Base-by-base conservation (phyloP, 768 basidiomycete genomes). In the Hygrocybe coccinea region DNA sequence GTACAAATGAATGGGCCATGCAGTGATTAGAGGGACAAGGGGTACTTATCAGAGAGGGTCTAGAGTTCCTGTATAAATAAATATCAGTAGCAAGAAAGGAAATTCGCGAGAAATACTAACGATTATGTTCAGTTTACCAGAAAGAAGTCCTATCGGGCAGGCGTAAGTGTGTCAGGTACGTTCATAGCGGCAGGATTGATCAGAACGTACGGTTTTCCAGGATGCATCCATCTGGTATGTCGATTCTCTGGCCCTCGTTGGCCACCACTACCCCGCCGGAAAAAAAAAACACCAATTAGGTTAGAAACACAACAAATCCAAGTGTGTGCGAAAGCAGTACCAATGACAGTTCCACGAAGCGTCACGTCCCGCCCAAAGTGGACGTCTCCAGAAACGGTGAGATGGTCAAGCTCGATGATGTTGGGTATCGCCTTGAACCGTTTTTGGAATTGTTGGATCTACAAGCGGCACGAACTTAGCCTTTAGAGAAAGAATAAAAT, bases 371-470 rank as follows among this genome's bases (percentile, higher is more conserved):
- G 84, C 19, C 92, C 92, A 69, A 95, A 93, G 76, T 85, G 84
- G 34, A 95, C 91, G 69, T 95, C 90, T 38, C 91, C 93, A 41
- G 89, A 85, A 38, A 97, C 91, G 9, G 95, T 97, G 71, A 97
- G 79, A 72, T 97, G 94, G 70, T 97, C 95, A 60, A 95, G 77
- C 66, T 97, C 94, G 58, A 91, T 72, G 61, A 97, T 89, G 65
- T 83, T 83, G 29, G 94, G 94, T 63, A 95, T 94, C 70, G 87
- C 89, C 79, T 91, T 90, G 84, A 97, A 95, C 49, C 93, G 85
- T 71, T 91, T 90, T 76, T 94, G 89, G 79, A 95, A 95, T 68
- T 91, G 81, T 63, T 83, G 82, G 56, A 91, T 88, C 86, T 86
- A 33, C 29, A 36, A 24, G 8, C 4, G 29, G 41, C 33, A 4